Conservation (phyloP, 2,329 filamentous ascomycete genomes). For the Penicillium brevicompactum region DNA sequence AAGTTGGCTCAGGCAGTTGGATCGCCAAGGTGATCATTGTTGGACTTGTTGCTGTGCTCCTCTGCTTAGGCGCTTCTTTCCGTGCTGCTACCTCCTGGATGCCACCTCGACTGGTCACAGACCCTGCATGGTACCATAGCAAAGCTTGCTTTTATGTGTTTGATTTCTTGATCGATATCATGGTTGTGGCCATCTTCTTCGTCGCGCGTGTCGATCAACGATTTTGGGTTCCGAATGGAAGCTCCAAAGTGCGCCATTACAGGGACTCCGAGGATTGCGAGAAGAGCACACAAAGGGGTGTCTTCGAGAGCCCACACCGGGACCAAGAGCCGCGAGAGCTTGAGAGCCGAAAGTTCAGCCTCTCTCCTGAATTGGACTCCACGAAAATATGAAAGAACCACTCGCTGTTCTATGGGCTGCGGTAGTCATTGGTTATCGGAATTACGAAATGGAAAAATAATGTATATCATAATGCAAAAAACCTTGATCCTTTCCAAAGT, state of each 20-base stretch:
- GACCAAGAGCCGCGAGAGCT: background rate
- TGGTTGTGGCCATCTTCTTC: constrained; percentile 69
- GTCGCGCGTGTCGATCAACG: constrained; percentile 70
- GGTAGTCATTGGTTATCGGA: background rate
- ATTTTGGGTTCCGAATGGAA: constrained; percentile 73
- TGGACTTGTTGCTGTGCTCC: constrained; percentile 58
- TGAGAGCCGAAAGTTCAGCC: background rate
- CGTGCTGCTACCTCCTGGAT: constrained; percentile 63
- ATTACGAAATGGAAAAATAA: too few relatives aligned
- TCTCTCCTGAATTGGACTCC: background rate
- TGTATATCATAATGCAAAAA: too few relatives aligned
- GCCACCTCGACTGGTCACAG: constrained; percentile 47
- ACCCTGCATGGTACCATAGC: constrained; percentile 70
- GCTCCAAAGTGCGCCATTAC: constrained; percentile 20
- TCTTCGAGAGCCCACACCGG: background rate
- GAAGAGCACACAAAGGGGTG: background rate
- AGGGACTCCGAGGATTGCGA: background rate
- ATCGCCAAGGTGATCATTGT: constrained; percentile 68
- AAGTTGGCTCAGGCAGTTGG: constrained; percentile 69
- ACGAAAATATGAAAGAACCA: background rate
- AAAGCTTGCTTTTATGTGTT: constrained; percentile 78
- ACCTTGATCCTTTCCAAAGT: too few relatives aligned
- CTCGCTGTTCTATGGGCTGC: background rate
- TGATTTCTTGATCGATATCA: constrained; percentile 73
- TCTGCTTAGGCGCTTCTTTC: constrained; percentile 71